Evolutionary conservation across 1,284 basidiomycete species (phyloP), one percentile per base, ranked within the genome.

Genomic region (Boletus semigastroideus): DNA sequence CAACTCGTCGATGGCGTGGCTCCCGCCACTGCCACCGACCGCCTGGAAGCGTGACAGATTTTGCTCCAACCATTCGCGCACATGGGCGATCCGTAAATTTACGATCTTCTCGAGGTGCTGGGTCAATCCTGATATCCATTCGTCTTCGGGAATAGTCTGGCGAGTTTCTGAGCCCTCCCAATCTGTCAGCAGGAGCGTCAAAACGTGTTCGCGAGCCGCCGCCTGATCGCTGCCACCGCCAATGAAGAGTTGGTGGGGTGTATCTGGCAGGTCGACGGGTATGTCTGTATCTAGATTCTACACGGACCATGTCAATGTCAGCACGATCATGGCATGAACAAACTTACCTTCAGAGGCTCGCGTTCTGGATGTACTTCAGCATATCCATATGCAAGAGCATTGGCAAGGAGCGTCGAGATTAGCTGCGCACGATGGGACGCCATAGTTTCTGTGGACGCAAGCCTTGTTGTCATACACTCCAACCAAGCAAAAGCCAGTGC

Each of bases 271-370:
- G 2, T 71, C 70, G 7, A 83, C 66, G 0, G 65, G 50, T 1
- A 63, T 44, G 42, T 78, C 74, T 0, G 74, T 78, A 51, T 84
- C 80, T 41, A 82, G 60, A 54, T 83, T 78, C 82, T 83, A 12
- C 0, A 12, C 7, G 9, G 25, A 37, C 0, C 6, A 42, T 4
- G 5, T 49, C 12, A 51, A 17, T 17, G 5, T 25, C 25, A 6
- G 25, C 7, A 25, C 5, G 25, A 1, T 39, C 6, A 4, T 25
- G 1, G 8, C 3, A 10, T 1, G 3, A 28, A 3, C 5, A 19
- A 1, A 2, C 3, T 45, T 27, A 81, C 83, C 70, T 78, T 82
- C 20, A 84, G 58, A 3, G 72, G 74, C 55, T 83, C 79, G 7
- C 49, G 53, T 20, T 78, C 73, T 1, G 75, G 76, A 7, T 75